phyloP scores from a whole-genome alignment of 2,329 filamentous ascomycete genomes.

The Aureobasidium sp. region DNA sequence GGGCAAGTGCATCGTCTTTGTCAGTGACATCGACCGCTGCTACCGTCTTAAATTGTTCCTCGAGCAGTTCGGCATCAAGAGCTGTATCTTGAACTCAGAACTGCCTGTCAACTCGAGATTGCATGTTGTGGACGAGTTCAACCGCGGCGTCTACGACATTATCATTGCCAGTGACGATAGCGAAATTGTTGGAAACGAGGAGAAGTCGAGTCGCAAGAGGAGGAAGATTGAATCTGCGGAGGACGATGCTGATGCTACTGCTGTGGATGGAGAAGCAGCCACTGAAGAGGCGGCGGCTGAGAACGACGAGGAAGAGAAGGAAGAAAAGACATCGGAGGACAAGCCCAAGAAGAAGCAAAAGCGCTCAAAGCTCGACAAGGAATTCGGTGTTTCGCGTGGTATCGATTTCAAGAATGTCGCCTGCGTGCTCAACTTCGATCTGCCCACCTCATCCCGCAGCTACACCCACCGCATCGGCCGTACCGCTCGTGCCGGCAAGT shows the following conservation, averaged over 20 bases:
- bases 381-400: slow-evolving; percentile 91
- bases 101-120: slow-evolving; percentile 86
- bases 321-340: slow-evolving; percentile 31
- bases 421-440: slow-evolving; percentile 93
- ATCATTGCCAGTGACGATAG: slow-evolving; percentile 94
- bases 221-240: slow-evolving; percentile 20
- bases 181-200: slow-evolving; percentile 67
- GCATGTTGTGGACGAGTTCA: slow-evolving; percentile 96
- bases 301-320: slow-evolving; percentile 25
- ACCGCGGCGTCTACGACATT: slow-evolving; percentile 93
- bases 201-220: slow-evolving; percentile 26
- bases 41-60: slow-evolving; percentile 92
- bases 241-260: slow-evolving; percentile 18
- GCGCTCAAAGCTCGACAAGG: slow-evolving; percentile 61
- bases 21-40: slow-evolving; percentile 78
- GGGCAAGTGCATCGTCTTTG: slow-evolving; percentile 81
- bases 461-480: slow-evolving; percentile 97
- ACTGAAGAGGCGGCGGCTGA: slow-evolving; percentile 19
- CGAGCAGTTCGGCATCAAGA: slow-evolving; percentile 93
- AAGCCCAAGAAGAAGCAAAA: slow-evolving; percentile 51
- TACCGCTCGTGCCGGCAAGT: slow-evolving; percentile 83
- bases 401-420: slow-evolving; percentile 96
- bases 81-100: slow-evolving; percentile 89
- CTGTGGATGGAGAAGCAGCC: slow-evolving; percentile 18
- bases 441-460: slow-evolving; percentile 78